Base-by-base conservation (phyloP, 495 filamentous ascomycete genomes). In the Lindgomyces ingoldianus region DNA sequence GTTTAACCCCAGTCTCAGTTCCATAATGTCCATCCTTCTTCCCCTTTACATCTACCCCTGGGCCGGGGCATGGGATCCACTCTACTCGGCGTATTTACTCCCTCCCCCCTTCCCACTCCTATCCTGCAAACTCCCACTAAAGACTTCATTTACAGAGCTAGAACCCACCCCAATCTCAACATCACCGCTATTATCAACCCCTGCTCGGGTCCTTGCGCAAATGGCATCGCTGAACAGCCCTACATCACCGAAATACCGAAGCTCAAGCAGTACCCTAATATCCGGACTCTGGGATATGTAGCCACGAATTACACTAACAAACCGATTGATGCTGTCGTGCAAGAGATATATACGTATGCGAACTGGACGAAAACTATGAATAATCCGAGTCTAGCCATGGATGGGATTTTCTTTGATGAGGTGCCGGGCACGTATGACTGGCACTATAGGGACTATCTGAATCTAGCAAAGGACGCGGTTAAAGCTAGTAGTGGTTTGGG, bases 381-480 rank as follows among this genome's bases (percentile, higher is more conserved):
- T 9, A 30, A 57, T 26, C 11, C 41, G 12, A 48, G 41, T 11
- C 21, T 55, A 19, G 25, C 50, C 11, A 55, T 64, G 4, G 55
- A 68, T 25, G 68, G 68, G 2, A 64, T 70, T 29, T 70, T 70
- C 54, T 65, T 70, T n/a, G 68, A 70, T 42, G 68, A 70, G 49
- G 59, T 59, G 36, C 68, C 68, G 1, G 56, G 54, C 0, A 69
- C 63, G 16, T 72, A 76, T 57, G 60, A 73, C 26, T 47, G 64
- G 2, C 59, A 50, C 18, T 57, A 57, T 18, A 65, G 73, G 26
- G 68, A 67, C 0, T 79, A 78, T 47, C 69, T 79, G 68, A 62
- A 73, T 3, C 36, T 30, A 0, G 58, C 75, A 2, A 69, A 68
- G 0, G 22, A 62, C 29, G 67, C 56, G 4, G 73, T 73, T 33